Base-by-base conservation (phyloP, 148 eudicot species). In the Rhododendron vialii region DNA sequence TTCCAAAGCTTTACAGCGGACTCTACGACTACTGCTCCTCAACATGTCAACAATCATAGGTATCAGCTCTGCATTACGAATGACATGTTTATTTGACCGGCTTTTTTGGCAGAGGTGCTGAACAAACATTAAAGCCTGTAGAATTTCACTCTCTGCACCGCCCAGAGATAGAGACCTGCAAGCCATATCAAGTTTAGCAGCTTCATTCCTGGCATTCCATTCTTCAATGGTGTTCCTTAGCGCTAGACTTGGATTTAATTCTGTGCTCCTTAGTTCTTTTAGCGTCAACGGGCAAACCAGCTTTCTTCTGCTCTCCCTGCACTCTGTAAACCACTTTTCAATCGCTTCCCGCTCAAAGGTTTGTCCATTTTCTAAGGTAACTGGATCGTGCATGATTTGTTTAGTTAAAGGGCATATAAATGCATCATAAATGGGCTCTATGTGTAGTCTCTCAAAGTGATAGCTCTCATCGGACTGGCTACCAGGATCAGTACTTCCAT, bases 141-240 rank as follows among this genome's bases (percentile, higher is more conserved):
- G 65, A 81, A 92, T 89, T 47, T 91, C 94, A 84, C 33, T 86
- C 86, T 95, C 98, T 2, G 93, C 86, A 87, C 90, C 83, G 67
- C 90, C 92, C n/a, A 75, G 55, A 83, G 91, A 85, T 73, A 97
- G 86, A 47, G 94, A 93, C 82, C 90, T 91, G 35, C 92, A 90
- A 50, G 96, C 95, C 89, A 91, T 91, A 84, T 94, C 98, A 84
- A 97, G 92, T 89, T 92, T 92, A 83, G 93, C 94, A 41, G 96
- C 96, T 89, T 97, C 99, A 88, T 96, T 95, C 88, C 98, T 96
- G 12, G 95, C 98, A 85, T 92, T 90, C 99, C 99, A 96, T 89
- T 96, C 98, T 89, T 92, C 90, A 83, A 96, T 95, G n/a, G 96
- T 93, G 82, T 92, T 91, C 67, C 94, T 84, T 57, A 96, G 85